phyloP scores from a whole-genome alignment of 495 filamentous ascomycete genomes.

The Cenococcum geophilum region DNA sequence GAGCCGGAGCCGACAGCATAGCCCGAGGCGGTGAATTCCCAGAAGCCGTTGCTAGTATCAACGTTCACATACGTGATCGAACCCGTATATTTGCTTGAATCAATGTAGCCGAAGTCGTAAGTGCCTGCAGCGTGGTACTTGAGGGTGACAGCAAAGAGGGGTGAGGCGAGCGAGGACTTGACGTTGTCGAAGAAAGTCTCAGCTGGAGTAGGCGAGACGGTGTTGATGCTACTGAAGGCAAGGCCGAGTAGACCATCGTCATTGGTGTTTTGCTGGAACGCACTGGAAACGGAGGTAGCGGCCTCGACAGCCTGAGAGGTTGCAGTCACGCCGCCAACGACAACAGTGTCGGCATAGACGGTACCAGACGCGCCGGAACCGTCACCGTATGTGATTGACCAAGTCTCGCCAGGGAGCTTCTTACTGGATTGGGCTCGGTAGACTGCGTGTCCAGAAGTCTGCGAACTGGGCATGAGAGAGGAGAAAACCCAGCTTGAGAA shows the following conservation, averaged over 20 bases:
- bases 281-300: conserved; percentile 52
- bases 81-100: conserved; percentile 57
- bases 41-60: conserved; percentile 58
- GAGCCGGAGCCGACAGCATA: conserved; percentile 53
- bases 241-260: conserved; percentile 70
- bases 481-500: conserved; percentile 33
- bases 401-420: conserved; percentile 50
- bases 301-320: conserved; percentile 62
- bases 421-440: conserved; percentile 51
- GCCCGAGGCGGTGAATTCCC: conserved; percentile 59
- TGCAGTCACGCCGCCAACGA: conserved; percentile 58
- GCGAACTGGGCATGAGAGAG: conserved; percentile 28
- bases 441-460: conserved; percentile 53
- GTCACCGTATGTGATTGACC: conserved; percentile 70
- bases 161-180: conserved; percentile 48
- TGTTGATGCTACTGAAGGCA: conserved; percentile 66
- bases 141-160: conserved; percentile 63
- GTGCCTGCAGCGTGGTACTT: conserved; percentile 57
- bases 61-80: conserved; percentile 56
- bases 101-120: conserved; percentile 73
- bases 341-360: conserved; percentile 66
- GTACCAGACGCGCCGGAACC: conserved; percentile 56
- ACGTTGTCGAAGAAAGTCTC: conserved; percentile 74
- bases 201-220: conserved; percentile 53
- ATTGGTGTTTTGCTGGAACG: conserved; percentile 54